Conservation (phyloP, 139 green algal species). For the Chlorokybus atmophyticus region DNA sequence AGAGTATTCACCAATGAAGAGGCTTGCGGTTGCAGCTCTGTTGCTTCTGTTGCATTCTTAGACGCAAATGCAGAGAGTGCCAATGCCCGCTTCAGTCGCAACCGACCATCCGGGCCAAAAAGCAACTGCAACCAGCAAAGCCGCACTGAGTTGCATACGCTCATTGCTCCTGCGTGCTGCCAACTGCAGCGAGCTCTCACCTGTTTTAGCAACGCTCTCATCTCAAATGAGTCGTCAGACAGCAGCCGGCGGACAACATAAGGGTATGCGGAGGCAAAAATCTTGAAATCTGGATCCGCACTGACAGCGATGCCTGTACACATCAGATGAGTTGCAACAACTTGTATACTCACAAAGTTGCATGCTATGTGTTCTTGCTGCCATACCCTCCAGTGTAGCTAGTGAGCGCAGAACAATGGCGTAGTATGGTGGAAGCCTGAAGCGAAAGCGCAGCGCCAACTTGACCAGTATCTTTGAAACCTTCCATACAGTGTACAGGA, state of each 20-base stretch:
- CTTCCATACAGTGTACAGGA: too few relatives aligned
- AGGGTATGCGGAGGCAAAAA: constrained; percentile 54
- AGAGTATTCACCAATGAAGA: too few relatives aligned
- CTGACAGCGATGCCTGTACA: constrained; percentile 82
- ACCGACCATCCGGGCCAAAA: too few relatives aligned
- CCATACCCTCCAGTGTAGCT: constrained; percentile 42
- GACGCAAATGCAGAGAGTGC: too few relatives aligned
- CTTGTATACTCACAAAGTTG: too few relatives aligned
- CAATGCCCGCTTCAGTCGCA: too few relatives aligned
- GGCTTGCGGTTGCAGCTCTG: too few relatives aligned
- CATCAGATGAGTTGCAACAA: neutral
- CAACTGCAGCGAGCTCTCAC: too few relatives aligned
- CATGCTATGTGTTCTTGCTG: constrained; percentile 15
- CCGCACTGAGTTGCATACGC: too few relatives aligned
- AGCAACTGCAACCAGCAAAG: too few relatives aligned
- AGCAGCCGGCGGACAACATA: constrained; percentile 78
- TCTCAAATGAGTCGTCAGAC: constrained; percentile 47
- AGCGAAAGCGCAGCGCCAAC: constrained; percentile 38
- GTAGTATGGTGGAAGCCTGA: constrained; percentile 46
- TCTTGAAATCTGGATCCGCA: constrained; percentile 82
- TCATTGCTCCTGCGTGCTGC: too few relatives aligned
- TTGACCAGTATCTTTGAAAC: constrained; percentile 12
- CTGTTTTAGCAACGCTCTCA: constrained; percentile 1
- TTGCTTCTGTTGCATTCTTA: too few relatives aligned
- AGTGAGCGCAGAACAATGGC: constrained; percentile 41